Evolutionary conservation across 2,329 filamentous ascomycete genomes (phyloP).

Genomic region (Sclerotiophoma versabilis): DNA sequence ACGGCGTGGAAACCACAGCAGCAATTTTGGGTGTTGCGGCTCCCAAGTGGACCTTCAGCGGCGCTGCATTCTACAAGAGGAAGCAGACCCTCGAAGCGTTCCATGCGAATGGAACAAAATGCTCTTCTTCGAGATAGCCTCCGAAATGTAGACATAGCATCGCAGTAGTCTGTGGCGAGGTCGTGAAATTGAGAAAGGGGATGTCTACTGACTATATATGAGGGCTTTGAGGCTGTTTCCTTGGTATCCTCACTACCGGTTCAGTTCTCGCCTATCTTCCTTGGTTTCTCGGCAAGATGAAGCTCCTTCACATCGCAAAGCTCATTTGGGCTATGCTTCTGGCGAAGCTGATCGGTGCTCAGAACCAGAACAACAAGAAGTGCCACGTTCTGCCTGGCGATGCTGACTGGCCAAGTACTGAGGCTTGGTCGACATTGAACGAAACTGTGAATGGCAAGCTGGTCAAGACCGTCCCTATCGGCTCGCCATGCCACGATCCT

Average conservation of each 20-base stretch:
- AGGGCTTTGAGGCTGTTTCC: slow-evolving; percentile 2
- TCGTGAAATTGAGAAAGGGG: slow-evolving; percentile 7
- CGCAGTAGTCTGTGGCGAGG: slow-evolving; percentile 13
- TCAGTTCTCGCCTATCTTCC: not conserved
- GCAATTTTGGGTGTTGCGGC: not conserved
- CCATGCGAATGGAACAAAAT: not conserved
- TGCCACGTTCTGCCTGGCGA: slow-evolving; percentile 40
- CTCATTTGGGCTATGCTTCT: slow-evolving; percentile 18
- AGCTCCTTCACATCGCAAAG: slow-evolving; percentile 16
- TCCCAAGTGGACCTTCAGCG: slow-evolving; percentile 11
- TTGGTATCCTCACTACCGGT: slow-evolving; percentile 5
- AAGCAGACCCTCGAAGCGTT: slow-evolving; percentile 14
- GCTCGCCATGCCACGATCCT: slow-evolving; percentile 45
- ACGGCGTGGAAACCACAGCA: not conserved
- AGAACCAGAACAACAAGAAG: slow-evolving; percentile 6
- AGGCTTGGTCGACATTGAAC: slow-evolving; percentile 48
- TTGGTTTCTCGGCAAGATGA: slow-evolving; percentile 12
- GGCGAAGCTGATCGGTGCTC: slow-evolving; percentile 8
- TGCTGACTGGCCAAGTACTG: slow-evolving; percentile 44
- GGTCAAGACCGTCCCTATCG: slow-evolving; percentile 50
- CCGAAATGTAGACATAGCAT: slow-evolving; percentile 10
- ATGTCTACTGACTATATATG: slow-evolving; percentile 12
- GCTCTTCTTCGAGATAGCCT: slow-evolving; percentile 11
- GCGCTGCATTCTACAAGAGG: slow-evolving; percentile 15
- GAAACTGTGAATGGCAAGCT: slow-evolving; percentile 48